A percentile compares a stretch with the other conserved stretches of the same genome.
These are phyloP conservation scores for Corymbia calophylla DNA, from an alignment of 441 rosid genomes.

Conservation along the genomic window DNA sequence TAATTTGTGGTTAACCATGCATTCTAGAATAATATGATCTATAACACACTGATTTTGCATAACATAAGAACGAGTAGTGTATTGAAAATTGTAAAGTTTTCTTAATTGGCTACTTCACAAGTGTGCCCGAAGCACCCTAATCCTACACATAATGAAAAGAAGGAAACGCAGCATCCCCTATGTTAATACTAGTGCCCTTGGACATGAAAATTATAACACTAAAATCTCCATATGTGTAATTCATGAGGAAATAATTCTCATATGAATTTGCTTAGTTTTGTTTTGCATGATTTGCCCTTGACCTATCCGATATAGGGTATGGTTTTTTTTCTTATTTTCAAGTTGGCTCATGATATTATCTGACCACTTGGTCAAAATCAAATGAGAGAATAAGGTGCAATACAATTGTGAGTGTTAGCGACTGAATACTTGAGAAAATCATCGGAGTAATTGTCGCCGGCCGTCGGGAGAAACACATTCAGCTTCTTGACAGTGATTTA, in stretches of 20 bases:
- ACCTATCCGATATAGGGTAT: background rate
- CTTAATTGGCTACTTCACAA: background rate
- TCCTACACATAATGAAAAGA: fast-evolving
- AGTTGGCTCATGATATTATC: background rate
- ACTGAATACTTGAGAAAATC: background rate
- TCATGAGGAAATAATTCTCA: background rate
- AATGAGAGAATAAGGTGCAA: background rate
- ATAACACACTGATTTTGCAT: background rate
- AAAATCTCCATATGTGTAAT: background rate
- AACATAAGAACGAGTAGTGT: background rate
- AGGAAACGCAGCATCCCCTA: background rate
- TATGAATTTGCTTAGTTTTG: background rate
- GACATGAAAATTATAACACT: background rate
- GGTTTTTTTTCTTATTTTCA: background rate
- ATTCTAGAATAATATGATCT: background rate
- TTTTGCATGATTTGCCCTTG: background rate
- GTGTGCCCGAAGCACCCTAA: background rate
- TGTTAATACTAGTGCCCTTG: background rate
- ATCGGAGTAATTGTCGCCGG: background rate
- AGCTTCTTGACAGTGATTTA: background rate
- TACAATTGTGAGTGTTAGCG: background rate
- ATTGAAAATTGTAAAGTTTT: background rate
- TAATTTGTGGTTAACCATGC: background rate
- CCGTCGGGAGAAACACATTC: background rate
- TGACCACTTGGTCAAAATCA: background rate